Conservation (phyloP, 495 filamentous ascomycete genomes). For the Talaromyces wortmannii region DNA sequence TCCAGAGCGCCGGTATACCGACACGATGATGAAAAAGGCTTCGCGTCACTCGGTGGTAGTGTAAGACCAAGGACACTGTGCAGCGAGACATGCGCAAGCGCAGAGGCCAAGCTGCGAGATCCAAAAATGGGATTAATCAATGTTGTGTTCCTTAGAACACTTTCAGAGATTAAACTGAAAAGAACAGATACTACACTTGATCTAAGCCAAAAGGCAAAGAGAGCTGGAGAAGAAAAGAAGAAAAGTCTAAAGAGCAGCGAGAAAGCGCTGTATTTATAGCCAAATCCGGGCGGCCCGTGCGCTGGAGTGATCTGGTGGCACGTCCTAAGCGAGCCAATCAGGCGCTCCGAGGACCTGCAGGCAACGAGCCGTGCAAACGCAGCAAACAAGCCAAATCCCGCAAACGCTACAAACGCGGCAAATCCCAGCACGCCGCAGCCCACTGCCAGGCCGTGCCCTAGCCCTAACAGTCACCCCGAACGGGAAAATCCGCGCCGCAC, state of each 20-base stretch:
- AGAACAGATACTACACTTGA: conserved; percentile 99
- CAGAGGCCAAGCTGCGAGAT: conserved; percentile 54
- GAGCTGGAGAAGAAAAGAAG: conserved; percentile 48
- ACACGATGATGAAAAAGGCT: conserved; percentile 55
- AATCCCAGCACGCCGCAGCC: neutral
- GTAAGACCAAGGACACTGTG: conserved; percentile 86
- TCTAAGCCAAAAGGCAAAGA: conserved; percentile 63
- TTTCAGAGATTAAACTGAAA: conserved; percentile 91
- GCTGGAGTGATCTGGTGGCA: neutral
- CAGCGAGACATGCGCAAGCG: conserved; percentile 68
- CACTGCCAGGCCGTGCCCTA: conserved; percentile 5
- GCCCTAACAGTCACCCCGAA: conserved; percentile 20
- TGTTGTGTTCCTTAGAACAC: conserved; percentile 62
- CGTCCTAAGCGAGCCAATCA: conserved; percentile 19
- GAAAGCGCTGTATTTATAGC: conserved; percentile 25
- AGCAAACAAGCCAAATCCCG: neutral
- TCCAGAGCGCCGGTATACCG: conserved; percentile 53
- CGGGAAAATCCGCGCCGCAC: neutral
- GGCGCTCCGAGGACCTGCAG: neutral
- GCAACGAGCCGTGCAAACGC: neutral
- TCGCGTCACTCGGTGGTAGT: conserved; percentile 84
- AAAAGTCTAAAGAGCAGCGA: conserved; percentile 22
- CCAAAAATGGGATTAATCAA: conserved; percentile 84
- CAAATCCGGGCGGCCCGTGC: conserved; percentile 5
- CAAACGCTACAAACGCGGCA: neutral